Evolutionary conservation across 2,329 filamentous ascomycete genomes (phyloP), one percentile per base, ranked within the genome.

Genomic region (Periconia sp.): DNA sequence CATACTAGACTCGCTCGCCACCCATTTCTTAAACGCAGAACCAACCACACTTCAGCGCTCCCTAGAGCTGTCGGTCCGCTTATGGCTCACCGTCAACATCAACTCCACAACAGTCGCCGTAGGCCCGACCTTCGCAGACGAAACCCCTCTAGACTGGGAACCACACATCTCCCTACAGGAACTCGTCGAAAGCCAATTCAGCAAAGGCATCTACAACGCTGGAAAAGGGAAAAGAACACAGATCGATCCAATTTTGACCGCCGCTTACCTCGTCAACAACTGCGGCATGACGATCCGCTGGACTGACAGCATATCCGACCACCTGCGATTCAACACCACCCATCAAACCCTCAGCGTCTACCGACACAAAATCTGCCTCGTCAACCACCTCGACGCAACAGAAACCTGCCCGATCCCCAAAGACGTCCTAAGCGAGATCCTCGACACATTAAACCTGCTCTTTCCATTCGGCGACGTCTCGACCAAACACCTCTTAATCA

Each of bases 81-180:
- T 60, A 19, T 60, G 55, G 58, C 47, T 58, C 20, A 56, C 50
- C 2, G 23, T 60, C 33, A 56, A 58, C 45, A 41, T 58, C 9
- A 55, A 53, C n/a, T 46, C 53, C 6, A 20, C 47, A 13, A 27
- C 45, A 13, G 44, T 60, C 15, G 41, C 45, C 11, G 49, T 55
- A 6, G 55, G 57, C 7, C 54, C 51, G 8, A 53, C 45, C 41
- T 52, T 45, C 41, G 44, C 51, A 2, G 42, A 52, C 35, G 54
- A 57, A 18, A 17, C 15, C 3, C 52, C 52, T n/a, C 23, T 57
- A 6, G 49, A 57, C 15, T 59, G 57, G 57, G 20, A 35, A 9
- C 15, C 37, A 27, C 20, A 45, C 37, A 17, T 40, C 7, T 57
- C 54, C 2, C 33, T 59, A 17, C 27, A 47, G 9, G 23, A 41